These are phyloP conservation scores for Claviceps quebecensis DNA, from an alignment of 2,329 filamentous ascomycete species.

Conservation along the genomic window DNA sequence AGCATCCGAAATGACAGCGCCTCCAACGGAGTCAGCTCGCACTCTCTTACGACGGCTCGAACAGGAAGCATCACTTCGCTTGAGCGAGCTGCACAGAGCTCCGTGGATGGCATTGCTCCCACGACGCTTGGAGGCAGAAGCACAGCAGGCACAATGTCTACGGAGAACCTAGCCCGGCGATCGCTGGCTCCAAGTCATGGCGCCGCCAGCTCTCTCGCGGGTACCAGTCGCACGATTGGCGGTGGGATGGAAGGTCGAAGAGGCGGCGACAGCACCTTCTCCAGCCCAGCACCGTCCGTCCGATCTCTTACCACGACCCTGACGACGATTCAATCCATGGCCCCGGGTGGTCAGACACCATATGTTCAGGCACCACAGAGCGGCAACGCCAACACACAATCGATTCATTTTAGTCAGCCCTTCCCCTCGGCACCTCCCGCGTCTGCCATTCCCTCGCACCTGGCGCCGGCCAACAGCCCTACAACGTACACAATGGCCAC, in stretches of 20 bases:
- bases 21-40: conserved; percentile 29
- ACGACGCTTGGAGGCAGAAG: conserved; percentile 56
- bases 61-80: conserved; percentile 41
- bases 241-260: conserved; percentile 54
- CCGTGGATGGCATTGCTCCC: conserved; percentile 42
- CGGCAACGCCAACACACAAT: conserved; percentile 26
- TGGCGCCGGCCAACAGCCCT: conserved; percentile 44
- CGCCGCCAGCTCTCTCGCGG: conserved; percentile 47
- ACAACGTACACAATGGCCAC: conserved; percentile 66
- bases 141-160: conserved; percentile 67
- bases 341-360: conserved; percentile 36
- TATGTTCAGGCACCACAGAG: conserved; percentile 16
- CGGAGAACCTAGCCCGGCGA: conserved; percentile 60
- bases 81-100: conserved; percentile 45
- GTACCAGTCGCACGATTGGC: conserved; percentile 57
- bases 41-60: conserved; percentile 42
- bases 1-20: conserved; percentile 8
- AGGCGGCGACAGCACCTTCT: conserved; percentile 65
- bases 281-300: conserved; percentile 67
- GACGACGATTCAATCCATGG: conserved; percentile 69
- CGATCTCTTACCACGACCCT: conserved; percentile 71
- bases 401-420: conserved; percentile 50
- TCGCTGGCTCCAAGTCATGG: conserved; percentile 65
- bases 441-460: conserved; percentile 59
- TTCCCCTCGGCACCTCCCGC: conserved; percentile 51